Evolutionary conservation across 768 basidiomycete species (phyloP), one percentile per base, ranked within the genome.

Genomic region (Phylloporus arenicola): DNA sequence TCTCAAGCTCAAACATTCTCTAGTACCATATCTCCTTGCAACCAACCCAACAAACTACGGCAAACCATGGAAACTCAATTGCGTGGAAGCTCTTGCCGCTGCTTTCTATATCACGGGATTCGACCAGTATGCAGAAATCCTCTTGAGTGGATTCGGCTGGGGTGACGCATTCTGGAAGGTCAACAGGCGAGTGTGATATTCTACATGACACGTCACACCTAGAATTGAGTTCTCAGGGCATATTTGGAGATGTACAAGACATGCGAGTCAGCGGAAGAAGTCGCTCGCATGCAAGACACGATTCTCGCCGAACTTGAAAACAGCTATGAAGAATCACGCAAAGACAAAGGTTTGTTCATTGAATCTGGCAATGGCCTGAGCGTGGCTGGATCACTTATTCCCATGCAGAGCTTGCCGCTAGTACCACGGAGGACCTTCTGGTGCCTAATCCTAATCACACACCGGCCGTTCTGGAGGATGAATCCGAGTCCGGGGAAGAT

Each of bases 1-100:
- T 20, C n/a, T 7, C 19, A n/a, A 10, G 22, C 46, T 56, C 41
- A 54, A 25, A 35, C 42, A 10, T 48, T 47, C 19, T 41, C 14
- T 24, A 99, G 95, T 99, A 25, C 96, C 96, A 0, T 98, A 95
- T 65, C 80, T 99, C 17, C 68, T 98, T 39, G 96, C 96, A 0
- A 88, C 92, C 1, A 99, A 99, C 66, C 93, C 95, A 0, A 92
- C 92, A 10, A 99, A 99, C 69, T 99, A 98, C 58, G 96, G 96
- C 10, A 93, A 92, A 66, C 96, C 96, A 0, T 97, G 93, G 92
- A 76, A 86, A 43, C 74, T 99, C 35, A 97, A 95, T 60, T 97
- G 95, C 56, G 94, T 90, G 25, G 93, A 95, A 68, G 90, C 91
- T 0, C 77, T 97, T 5, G 94, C 96, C 0, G 96, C 95, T 0